Conservation (phyloP, 345 rosid genomes). For the Corchorus olitorius region DNA sequence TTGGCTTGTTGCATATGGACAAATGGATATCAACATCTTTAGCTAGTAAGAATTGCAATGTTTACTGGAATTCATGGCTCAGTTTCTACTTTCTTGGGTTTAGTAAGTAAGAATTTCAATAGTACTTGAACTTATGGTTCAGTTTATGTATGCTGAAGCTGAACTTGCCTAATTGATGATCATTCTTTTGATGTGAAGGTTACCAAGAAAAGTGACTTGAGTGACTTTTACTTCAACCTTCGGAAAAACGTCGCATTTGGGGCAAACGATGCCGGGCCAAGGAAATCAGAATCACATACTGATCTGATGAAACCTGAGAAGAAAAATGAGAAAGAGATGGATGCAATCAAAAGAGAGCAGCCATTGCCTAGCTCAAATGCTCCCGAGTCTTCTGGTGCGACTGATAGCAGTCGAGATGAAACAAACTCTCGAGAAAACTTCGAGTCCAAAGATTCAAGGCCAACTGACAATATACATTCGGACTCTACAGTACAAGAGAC, state of each 20-base stretch:
- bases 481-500: slow-evolving; percentile 31
- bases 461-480: slow-evolving; percentile 28
- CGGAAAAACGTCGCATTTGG: slow-evolving; percentile 86
- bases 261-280: slow-evolving; percentile 42
- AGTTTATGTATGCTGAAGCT: background rate
- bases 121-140: too few species aligned
- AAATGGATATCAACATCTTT: background rate
- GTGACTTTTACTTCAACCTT: slow-evolving; percentile 82
- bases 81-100: background rate
- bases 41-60: background rate
- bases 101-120: too few species aligned
- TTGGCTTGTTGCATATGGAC: background rate
- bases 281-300: slow-evolving; percentile 44
- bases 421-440: slow-evolving; percentile 25
- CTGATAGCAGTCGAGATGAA: slow-evolving; percentile 31
- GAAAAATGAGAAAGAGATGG: slow-evolving; percentile 32
- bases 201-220: slow-evolving; percentile 84
- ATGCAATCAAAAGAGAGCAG: slow-evolving; percentile 24
- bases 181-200: slow-evolving; percentile 51
- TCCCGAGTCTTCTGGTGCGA: slow-evolving; percentile 27
- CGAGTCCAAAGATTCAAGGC: slow-evolving; percentile 37
- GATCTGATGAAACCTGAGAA: slow-evolving; percentile 46
- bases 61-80: background rate
- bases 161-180: background rate
- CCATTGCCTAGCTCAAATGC: slow-evolving; percentile 26